Evolutionary conservation across 2,329 filamentous ascomycete genomes (phyloP), one percentile per base, ranked within the genome.

Genomic region (Dichotomopilus funicola): DNA sequence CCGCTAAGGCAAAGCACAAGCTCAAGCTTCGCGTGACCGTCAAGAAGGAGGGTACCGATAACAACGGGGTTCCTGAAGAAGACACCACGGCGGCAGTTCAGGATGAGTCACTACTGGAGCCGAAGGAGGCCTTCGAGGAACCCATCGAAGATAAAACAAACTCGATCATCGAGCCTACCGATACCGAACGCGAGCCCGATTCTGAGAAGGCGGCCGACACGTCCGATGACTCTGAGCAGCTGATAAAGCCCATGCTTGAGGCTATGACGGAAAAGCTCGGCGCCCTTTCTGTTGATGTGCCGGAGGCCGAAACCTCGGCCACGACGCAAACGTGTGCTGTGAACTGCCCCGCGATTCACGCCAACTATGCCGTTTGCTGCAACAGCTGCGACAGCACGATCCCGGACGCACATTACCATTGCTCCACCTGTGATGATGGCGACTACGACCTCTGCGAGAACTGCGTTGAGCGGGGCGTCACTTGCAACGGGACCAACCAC

Each of bases 1-100:
- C 94, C 63, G 94, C 94, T 61, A 99, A 96, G 78, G 94, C 94
- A 40, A 99, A 99, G 80, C 85, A 91, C 62, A 99, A 97, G 85
- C 85, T 99, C 64, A 91, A 94, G 72, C 82, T 99, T 57, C 89
- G 85, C 63, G 86, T 88, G 40, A 86, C 82, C 12, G 66, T 79
- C 37, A 68, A 70, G 42, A 60, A 66, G 57, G 62, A 69, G 12
- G 61, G 67, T 4, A 34, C 33, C 6, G 54, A 53, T 7, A 45
- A 53, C 12, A 44, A 48, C 13, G 10, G 31, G 13, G 12, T 13
- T n/a, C 51, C 19, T 27, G 19, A 27, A 27, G 19, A 48, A 9
- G 33, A 36, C 6, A 37, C 44, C n/a, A 41, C 41, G 51, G 44
- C 51, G 9, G 44, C 51, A 1, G 44, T 48, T 13, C 6, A 42